Evolutionary conservation across 129 eudicot genomes (phyloP).

Genomic region (Mikania micrantha): DNA sequence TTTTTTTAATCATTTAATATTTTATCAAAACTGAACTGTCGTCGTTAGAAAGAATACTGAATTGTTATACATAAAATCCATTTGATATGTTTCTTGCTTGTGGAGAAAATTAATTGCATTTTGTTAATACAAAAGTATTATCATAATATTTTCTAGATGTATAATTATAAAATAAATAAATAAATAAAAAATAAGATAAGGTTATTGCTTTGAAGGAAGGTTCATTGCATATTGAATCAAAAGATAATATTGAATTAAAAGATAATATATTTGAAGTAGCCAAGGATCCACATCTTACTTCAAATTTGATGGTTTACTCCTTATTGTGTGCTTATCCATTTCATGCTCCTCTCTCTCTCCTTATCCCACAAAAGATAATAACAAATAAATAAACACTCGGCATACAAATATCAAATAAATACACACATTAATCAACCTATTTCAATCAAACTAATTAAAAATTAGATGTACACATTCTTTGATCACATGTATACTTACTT

Average conservation of each 20-base stretch:
- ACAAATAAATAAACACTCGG: not conserved
- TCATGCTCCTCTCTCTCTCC: slow-evolving; percentile 10
- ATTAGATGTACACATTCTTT: not conserved
- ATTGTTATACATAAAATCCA: not conserved
- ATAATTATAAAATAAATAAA: not conserved
- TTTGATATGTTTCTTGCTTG: not conserved
- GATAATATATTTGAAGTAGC: slow-evolving; percentile 23
- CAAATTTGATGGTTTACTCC: slow-evolving; percentile 22
- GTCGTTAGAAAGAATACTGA: too few species aligned
- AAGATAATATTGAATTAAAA: slow-evolving; percentile 16
- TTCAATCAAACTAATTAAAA: not conserved
- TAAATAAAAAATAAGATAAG: not conserved
- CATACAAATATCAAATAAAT: not conserved
- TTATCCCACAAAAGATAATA: slow-evolving; percentile 1
- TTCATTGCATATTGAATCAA: not conserved
- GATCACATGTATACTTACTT: not conserved
- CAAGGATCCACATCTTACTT: slow-evolving; percentile 27
- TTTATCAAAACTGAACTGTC: not conserved
- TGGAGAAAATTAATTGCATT: not conserved
- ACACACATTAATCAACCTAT: not conserved
- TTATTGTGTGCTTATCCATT: slow-evolving; percentile 13
- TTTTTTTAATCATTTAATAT: not conserved
- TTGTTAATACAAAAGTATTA: not conserved
- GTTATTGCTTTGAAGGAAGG: slow-evolving; percentile 17
- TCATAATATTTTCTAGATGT: not conserved